Base-by-base conservation (phyloP, 176 grass and related monocot species). In the Thalia dealbata region DNA sequence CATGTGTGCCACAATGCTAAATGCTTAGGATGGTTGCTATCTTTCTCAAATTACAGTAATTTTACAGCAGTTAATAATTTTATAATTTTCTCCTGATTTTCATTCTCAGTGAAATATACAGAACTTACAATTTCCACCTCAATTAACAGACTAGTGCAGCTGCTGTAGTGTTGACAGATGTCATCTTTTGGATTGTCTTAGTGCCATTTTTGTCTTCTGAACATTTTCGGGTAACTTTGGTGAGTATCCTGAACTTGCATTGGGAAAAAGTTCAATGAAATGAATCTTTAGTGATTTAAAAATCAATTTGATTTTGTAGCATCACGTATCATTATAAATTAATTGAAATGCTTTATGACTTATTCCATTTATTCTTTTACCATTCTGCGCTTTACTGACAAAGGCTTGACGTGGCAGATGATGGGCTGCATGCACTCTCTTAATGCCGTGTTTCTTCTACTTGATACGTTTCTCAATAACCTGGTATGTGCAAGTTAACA, bases 351-450 rank as follows among this genome's bases (percentile, higher is more conserved):
- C 21, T 19, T 61, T 23, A 59, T 61, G 18, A 59, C 22, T n/a
- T 24, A 10, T 61, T 48, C 25, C n/a, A 7, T 10, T 61, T 23
- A n/a, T 61, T 24, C n/a, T 10, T 61, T 24, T 24, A 61, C 23
- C 56, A 48, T 61, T 52, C 32, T 30, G 21, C 18, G 14, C 8
- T 11, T 0, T 59, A 41, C n/a, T 74, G 28, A 10, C 12, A 41
- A 55, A 9, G 35, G 30, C 22, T 19, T 48, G 22, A 23, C 32
- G 51, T 43, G 79, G 73, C 87, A 99, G 95, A 77, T 91, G 23
- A 83, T 75, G 55, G 77, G 84, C 76, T 84, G 85, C 78, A 91
- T 99, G 90, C 95, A 99, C 75, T 85, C 85, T 45, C 24, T 99
- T 52, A 93, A 99, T 76, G 67, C 35, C 73, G 52, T 93, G 74